Evolutionary conservation across 169 alveolate species (phyloP), one percentile per base, ranked within the genome.

Genomic region (Eimeria tenella): DNA sequence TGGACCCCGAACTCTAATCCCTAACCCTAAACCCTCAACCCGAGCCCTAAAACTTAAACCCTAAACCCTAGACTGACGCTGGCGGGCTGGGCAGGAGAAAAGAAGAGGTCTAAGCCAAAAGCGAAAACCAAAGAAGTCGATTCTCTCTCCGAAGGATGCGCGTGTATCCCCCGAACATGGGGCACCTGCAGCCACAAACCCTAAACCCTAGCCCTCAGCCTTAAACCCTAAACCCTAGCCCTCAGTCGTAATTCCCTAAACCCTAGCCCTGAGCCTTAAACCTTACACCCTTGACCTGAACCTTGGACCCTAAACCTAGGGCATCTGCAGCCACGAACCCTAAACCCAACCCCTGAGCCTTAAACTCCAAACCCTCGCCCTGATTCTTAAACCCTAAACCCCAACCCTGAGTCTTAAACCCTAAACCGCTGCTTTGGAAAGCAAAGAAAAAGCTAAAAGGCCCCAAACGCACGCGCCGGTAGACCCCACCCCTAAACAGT

Each of bases 91-190:
- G 70, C 95, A 50, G 95, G 91, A 73, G 93, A 50, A 83, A 77
- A 92, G 74, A 92, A 81, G 75, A 92, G 73, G 58, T 92, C 95
- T n/a, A 92, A 23, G 10, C 95, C 95, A 60, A 70, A 92, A 77
- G 84, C 70, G 96, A 96, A 95, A 96, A 97, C 75, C 84, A 97
- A 58, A 81, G 97, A 86, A 90, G 96, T 79, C 55, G 90, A 65
- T 77, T 94, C 95, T 82, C 93, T 65, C 49, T 74, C 73, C 56
- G 84, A 84, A 56, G 86, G 93, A 90, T 97, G 96, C 93, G 93
- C 92, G 91, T 86, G 93, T 60, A 92, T 68, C 90, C 92, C 94
- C 93, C 94, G 95, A 86, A 93, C 88, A 92, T 88, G 88, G 95
- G 84, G 90, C 90, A 93, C 94, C 97, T 92, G 84, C 4, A 15